phyloP scores from a whole-genome alignment of 2,329 filamentous ascomycete genomes.

The Harringtonia aguacate region DNA sequence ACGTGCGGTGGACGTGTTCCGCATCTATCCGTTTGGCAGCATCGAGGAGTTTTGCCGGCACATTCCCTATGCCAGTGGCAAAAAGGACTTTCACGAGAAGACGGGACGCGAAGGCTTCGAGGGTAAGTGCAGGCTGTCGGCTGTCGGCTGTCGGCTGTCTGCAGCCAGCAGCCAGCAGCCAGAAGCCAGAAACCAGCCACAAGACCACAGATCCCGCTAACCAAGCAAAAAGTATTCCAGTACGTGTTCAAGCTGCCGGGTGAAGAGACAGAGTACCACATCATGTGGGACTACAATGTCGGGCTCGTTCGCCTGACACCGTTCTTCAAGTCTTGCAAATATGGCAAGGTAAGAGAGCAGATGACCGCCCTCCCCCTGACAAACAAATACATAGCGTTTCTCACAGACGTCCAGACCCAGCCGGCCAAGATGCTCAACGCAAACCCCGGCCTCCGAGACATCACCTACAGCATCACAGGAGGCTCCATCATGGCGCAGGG shows the following conservation, averaged over 20 bases:
- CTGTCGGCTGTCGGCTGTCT: neutral
- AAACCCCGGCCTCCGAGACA: slow-evolving; percentile 77
- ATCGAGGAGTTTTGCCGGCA: slow-evolving; percentile 57
- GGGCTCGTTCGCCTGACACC: slow-evolving; percentile 89
- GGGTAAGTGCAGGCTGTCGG: slow-evolving; percentile 41
- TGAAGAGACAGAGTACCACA: slow-evolving; percentile 52
- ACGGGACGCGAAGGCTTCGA: slow-evolving; percentile 84
- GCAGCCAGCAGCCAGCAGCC: no score
- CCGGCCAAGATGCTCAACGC: slow-evolving; percentile 71
- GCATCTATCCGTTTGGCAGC: slow-evolving; percentile 53
- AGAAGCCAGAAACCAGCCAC: no score
- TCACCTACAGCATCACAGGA: slow-evolving; percentile 90
- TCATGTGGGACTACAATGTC: slow-evolving; percentile 97
- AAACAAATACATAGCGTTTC: no score
- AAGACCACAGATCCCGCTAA: no score
- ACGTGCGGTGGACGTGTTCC: slow-evolving; percentile 49
- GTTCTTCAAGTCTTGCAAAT: slow-evolving; percentile 84
- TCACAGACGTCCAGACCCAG: slow-evolving; percentile 62
- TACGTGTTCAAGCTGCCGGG: slow-evolving; percentile 69
- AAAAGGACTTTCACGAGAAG: slow-evolving; percentile 78
- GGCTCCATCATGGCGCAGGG: slow-evolving; percentile 85
- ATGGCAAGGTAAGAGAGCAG: slow-evolving; percentile 61
- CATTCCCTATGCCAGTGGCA: slow-evolving; percentile 91
- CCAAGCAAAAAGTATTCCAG: slow-evolving; percentile 62
- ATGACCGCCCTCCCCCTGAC: neutral